phyloP scores from a whole-genome alignment of 768 basidiomycete species.

The Trametes coccinea region DNA sequence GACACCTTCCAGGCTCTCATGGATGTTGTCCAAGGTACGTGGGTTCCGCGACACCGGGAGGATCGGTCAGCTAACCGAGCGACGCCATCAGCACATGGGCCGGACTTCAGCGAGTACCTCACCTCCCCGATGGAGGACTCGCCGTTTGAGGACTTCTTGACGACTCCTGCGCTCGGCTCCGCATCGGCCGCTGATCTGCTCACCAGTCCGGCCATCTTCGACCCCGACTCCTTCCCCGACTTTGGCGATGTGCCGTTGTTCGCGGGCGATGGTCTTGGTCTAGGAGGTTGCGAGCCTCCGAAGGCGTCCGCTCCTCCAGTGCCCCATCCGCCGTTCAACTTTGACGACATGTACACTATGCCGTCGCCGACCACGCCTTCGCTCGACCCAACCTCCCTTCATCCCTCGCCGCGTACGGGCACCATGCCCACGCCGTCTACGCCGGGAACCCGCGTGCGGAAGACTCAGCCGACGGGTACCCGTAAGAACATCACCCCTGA shows the following conservation, averaged over 20 bases:
- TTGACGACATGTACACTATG: constrained; percentile 46
- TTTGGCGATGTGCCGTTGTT: constrained; percentile 36
- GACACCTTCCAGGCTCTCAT: constrained; percentile 41
- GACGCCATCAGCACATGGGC: constrained; percentile 38
- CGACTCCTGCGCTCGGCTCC: constrained; percentile 43
- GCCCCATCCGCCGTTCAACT: constrained; percentile 27
- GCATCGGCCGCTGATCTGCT: constrained; percentile 41
- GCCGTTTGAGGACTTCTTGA: constrained; percentile 48
- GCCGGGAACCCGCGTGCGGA: constrained; percentile 29
- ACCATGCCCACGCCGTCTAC: constrained; percentile 24
- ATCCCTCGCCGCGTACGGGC: constrained; percentile 34
- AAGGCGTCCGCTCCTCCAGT: constrained; percentile 25
- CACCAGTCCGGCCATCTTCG: constrained; percentile 44
- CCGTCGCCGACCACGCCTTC: constrained; percentile 52
- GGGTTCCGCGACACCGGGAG: not conserved
- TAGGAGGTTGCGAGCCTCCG: constrained; percentile 12
- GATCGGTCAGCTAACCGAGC: too few species aligned
- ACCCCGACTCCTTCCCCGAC: constrained; percentile 35
- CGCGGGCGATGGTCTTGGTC: constrained; percentile 11
- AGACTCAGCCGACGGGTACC: constrained; percentile 57
- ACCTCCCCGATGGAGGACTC: constrained; percentile 51
- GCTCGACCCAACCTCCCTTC: constrained; percentile 42
- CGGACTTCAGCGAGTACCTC: constrained; percentile 43
- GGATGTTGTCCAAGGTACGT: constrained; percentile 41
- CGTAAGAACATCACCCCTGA: constrained; percentile 70